These are phyloP conservation scores for Penicillium sp. DNA, from an alignment of 2,329 filamentous ascomycete genomes.

Conservation along the genomic window DNA sequence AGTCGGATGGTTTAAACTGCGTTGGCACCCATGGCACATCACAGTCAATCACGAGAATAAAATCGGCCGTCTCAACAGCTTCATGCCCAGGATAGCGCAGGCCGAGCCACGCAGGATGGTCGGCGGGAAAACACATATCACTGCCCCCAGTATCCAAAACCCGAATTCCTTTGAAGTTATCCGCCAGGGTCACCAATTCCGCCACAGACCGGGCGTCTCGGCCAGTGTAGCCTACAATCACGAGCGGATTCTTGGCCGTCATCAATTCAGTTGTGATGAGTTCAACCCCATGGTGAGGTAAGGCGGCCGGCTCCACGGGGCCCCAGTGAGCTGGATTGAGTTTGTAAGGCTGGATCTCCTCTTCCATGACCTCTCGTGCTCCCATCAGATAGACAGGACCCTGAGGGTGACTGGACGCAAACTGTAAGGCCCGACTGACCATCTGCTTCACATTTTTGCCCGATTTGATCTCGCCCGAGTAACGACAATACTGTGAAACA, in stretches of 20 bases:
- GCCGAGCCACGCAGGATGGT: conserved; percentile 56
- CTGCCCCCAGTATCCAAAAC: conserved; percentile 50
- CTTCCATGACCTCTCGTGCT: conserved; percentile 76
- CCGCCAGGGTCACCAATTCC: conserved; percentile 43
- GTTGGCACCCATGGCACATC: conserved; percentile 95
- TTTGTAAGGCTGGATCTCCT: conserved; percentile 68
- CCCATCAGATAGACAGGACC: conserved; percentile 76
- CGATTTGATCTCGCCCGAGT: conserved; percentile 74
- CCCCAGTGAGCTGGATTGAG: conserved; percentile 66
- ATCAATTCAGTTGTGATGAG: conserved; percentile 41
- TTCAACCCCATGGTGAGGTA: conserved; percentile 46
- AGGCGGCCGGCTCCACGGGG: conserved; percentile 60
- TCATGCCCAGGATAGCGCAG: conserved; percentile 69
- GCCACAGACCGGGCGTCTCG: conserved; percentile 40
- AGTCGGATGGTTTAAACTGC: conserved; percentile 53
- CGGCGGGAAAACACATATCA: conserved; percentile 47
- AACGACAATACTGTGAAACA: conserved; percentile 77
- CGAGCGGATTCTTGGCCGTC: conserved; percentile 43
- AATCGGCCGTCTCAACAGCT: conserved; percentile 67
- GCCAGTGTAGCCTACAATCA: conserved; percentile 48
- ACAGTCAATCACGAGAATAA: conserved; percentile 79
- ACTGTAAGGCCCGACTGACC: conserved; percentile 77
- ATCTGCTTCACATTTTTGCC: conserved; percentile 84
- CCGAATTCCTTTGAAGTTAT: conserved; percentile 44
- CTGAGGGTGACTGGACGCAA: conserved; percentile 68